Evolutionary conservation across 352 stramenopile species (phyloP).

Genomic region (Saprolegnia parasitica): DNA sequence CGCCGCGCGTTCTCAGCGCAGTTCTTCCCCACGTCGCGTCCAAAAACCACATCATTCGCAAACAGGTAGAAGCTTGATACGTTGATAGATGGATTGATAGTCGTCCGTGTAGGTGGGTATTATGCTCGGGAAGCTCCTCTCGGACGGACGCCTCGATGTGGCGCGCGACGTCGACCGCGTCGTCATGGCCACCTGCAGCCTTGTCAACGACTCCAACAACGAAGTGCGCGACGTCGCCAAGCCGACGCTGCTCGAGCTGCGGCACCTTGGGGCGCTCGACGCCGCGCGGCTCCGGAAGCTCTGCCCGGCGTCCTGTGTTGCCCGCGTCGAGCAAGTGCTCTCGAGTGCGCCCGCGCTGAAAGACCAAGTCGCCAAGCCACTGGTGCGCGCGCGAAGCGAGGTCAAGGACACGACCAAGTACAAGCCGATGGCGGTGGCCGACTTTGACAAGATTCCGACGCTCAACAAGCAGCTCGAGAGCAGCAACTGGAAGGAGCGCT

Average conservation of each 20-base stretch:
- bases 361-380: constrained; percentile 28
- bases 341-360: constrained; percentile 23
- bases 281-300: constrained; percentile 49
- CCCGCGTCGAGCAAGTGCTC: constrained; percentile 51
- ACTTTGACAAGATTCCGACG: constrained; percentile 38
- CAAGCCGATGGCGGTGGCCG: constrained; percentile 27
- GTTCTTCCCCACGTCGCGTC: constrained; percentile 41
- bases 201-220: constrained; percentile 70
- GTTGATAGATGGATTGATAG: neutral
- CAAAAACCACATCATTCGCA: neutral
- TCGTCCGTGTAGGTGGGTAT: neutral
- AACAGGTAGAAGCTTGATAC: neutral
- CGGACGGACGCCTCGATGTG: constrained; percentile 41
- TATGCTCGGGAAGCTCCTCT: constrained; percentile 29
- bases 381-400: neutral
- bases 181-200: constrained; percentile 44
- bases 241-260: constrained; percentile 51
- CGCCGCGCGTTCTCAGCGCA: constrained; percentile 40
- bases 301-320: constrained; percentile 38
- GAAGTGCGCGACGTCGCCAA: constrained; percentile 67
- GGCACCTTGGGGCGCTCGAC: constrained; percentile 39
- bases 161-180: constrained; percentile 1
- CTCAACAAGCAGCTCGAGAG: constrained; percentile 53
- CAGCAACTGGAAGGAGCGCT: constrained; percentile 76
- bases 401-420: neutral